Evolutionary conservation across 1,284 basidiomycete species (phyloP), one percentile per base, ranked within the genome.

Genomic region (Gymnopus androsaceus): DNA sequence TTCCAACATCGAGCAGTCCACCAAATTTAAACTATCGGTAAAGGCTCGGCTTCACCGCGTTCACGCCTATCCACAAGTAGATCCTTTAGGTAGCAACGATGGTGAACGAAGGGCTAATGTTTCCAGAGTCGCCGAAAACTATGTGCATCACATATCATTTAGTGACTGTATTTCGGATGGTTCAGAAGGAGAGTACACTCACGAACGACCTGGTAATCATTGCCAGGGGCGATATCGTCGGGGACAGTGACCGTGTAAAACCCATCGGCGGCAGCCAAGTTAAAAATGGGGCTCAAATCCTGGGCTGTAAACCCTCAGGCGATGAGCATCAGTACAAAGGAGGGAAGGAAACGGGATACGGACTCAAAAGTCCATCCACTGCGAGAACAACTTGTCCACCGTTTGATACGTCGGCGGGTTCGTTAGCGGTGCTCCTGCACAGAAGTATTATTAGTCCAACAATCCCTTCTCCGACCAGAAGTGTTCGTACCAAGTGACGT

Each of bases 181-280:
- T n/a, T n/a, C n/a, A n/a, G n/a, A n/a, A n/a, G n/a, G n/a, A n/a
- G n/a, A n/a, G n/a, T n/a, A n/a, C n/a, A 58, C 56, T 45, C 27
- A 58, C 56, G 51, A 48, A 34, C 19, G 17, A 58, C 38, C 17
- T 21, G 21, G 31, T 52, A 56, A 37, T 50, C 47, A 15, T 31
- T 33, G 12, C 12, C 51, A 12, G 58, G 45, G 12, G 25, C 17
- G 5, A 54, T 52, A 27, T 4, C n/a, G 19, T 56, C 47, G 9
- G 57, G 59, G 23, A 58, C 52, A 15, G 49, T 54, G 11, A 61
- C 40, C 25, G 31, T 45, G 15, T 47, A 50, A 12, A 19, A 52
- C n/a, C 55, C 55, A 30, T 46, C 30, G n/a, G 44, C 44, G 7
- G 50, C 27, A 14, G 34, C 31, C 8, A 57, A 38, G 50, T 57